Conservation (phyloP, 1,284 basidiomycete species). For the Puccinia triticina region DNA sequence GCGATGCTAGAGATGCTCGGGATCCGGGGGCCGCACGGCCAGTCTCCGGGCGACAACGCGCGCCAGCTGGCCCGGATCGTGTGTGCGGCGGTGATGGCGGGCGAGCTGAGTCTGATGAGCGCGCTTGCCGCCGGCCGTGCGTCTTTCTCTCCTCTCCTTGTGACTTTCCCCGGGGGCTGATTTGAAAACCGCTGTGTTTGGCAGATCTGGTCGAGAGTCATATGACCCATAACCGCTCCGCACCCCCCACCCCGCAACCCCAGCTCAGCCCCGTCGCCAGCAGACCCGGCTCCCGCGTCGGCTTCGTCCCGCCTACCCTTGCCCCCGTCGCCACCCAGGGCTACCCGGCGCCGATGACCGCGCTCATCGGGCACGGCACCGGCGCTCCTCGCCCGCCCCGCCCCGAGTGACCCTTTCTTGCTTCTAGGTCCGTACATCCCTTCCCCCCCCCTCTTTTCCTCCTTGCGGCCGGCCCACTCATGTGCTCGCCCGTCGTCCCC, state of each 20-base stretch:
- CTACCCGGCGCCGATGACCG: too few relatives aligned
- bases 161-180: constrained; percentile 4
- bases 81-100: constrained; percentile 88
- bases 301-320: neutral
- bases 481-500: too few relatives aligned
- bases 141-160: neutral
- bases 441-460: too few relatives aligned
- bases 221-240: constrained; percentile 51
- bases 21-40: constrained; percentile 79
- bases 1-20: constrained; percentile 92
- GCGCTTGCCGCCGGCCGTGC: constrained; percentile 81
- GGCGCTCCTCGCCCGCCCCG: too few relatives aligned
- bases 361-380: too few relatives aligned
- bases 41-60: constrained; percentile 81
- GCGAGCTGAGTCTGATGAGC: constrained; percentile 82
- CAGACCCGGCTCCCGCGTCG: neutral
- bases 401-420: too few relatives aligned
- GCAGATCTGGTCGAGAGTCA: constrained; percentile 52
- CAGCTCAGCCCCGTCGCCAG: constrained; percentile 24
- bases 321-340: neutral
- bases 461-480: too few relatives aligned
- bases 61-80: constrained; percentile 83
- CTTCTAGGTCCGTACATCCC: too few relatives aligned
- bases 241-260: constrained; percentile 24
- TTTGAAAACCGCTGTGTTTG: too few relatives aligned